Base-by-base conservation (phyloP, 768 basidiomycete species). In the Leccinum olivaceopallidum region DNA sequence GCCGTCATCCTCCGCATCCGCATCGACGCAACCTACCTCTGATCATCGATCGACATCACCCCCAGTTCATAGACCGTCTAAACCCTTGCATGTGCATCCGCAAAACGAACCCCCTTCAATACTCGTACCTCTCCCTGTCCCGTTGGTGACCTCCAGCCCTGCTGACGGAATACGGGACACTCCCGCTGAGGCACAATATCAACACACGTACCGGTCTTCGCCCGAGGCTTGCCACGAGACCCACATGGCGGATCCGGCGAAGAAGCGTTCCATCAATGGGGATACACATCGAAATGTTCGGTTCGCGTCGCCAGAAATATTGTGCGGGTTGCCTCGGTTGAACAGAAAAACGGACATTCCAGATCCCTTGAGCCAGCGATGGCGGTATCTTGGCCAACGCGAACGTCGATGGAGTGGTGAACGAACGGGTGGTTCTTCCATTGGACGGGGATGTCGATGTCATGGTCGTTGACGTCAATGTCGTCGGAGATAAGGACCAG, bases 291-390 rank as follows among this genome's bases (percentile, higher is more conserved):
- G 60, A 28, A 28, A 28, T 2, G 75, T 75, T 52, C 63, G 73
- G 32, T 75, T 75, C 34, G 67, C 66, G 4, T 75, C 75, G 3
- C 75, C 75, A 4, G 75, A 76, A 50, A 51, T 72, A 47, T 42
- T 70, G 47, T 30, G 28, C 32, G 66, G 56, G 6, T 42, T 63
- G 7, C 62, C 69, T 18, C 47, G 60, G 32, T 6, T 72, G 53
- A 57, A 10, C 10, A 64, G 50, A 9, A 60, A 49, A 0, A 14
- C 20, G n/a, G 58, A 63, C 20, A 32, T 39, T 20, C 50, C 26
- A 42, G 63, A 60, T 12, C 49, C 28, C 9, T 10, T 30, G 51
- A 61, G 55, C 28, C 30, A 20, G 20, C 3, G 6, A 37, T 5
- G 50, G 42, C 10, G 52, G 18, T 28, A 8, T 28, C 14, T 47